A percentile compares a stretch with the other conserved stretches of the same genome.
Conservation (phyloP, 139 green algal species). For the Pseudopediastrum boryanum region DNA sequence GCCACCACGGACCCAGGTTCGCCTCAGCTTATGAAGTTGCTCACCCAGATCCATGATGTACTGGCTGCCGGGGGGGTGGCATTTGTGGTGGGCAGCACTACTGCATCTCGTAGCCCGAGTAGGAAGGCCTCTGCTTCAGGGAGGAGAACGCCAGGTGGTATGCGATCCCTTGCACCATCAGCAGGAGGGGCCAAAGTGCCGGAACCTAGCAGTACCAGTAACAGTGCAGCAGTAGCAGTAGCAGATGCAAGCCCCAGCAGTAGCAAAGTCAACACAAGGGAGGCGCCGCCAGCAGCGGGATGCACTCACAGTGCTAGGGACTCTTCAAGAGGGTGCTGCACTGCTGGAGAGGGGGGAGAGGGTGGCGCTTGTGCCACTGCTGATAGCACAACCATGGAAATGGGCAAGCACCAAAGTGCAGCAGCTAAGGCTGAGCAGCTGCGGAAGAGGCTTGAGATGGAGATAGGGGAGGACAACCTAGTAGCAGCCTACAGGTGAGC, state of each 20-base stretch:
- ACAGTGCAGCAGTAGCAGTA: not conserved
- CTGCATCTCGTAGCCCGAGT: too few species aligned
- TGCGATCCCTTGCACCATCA: too few species aligned
- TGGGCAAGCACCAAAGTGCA: too few species aligned
- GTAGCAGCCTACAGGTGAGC: conserved; percentile 19
- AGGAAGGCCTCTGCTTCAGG: too few species aligned
- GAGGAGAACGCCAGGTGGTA: too few species aligned
- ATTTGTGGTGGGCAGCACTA: too few species aligned
- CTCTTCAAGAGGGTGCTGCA: not conserved
- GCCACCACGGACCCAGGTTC: too few species aligned
- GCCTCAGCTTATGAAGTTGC: too few species aligned
- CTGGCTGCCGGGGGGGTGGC: too few species aligned
- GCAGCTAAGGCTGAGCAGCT: conserved; percentile 1
- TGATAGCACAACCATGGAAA: not conserved
- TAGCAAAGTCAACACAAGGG: not conserved
- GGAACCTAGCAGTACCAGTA: not conserved
- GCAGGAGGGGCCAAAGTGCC: not conserved
- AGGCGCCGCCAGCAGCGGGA: not conserved
- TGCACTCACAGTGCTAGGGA: not conserved
- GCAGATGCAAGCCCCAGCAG: not conserved
- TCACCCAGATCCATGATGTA: too few species aligned
- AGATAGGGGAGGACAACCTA: not conserved
- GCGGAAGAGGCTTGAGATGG: conserved; percentile 1
- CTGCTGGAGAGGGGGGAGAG: not conserved
- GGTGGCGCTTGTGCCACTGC: not conserved